Percentiles rank a stretch among this genome's conserved stretches.
Evolutionary conservation across 192 early-diverging fungal species (phyloP).

Genomic region (Coemansia sp.): DNA sequence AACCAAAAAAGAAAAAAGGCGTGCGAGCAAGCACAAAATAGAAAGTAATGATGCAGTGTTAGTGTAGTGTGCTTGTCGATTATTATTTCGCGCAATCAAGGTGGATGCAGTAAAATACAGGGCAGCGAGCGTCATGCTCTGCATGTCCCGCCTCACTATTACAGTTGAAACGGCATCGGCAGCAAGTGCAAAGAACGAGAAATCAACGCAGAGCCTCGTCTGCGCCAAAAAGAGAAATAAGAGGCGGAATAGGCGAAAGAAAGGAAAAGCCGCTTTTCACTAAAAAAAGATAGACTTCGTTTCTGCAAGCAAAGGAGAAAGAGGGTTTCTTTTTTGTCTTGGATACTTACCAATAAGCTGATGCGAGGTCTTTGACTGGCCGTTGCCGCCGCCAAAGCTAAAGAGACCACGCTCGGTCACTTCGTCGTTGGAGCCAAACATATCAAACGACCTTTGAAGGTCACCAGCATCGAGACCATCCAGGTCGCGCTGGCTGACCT

Average conservation of each 20-base stretch:
- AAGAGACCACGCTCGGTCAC: conserved; percentile 39
- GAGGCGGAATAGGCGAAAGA: neutral
- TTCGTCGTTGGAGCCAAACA: conserved; percentile 12
- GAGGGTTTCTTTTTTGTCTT: neutral
- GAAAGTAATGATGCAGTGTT: neutral
- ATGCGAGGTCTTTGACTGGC: conserved; percentile 48
- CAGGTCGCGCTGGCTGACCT: conserved; percentile 31
- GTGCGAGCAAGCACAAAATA: neutral
- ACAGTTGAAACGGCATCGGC: neutral
- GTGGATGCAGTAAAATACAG: neutral
- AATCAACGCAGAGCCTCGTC: neutral
- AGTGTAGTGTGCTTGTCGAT: neutral
- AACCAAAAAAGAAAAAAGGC: neutral
- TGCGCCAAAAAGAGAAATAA: neutral
- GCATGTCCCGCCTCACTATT: neutral
- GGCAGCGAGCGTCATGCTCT: neutral
- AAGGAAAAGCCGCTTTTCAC: neutral
- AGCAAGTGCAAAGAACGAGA: neutral
- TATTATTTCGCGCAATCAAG: neutral
- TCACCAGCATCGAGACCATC: conserved; percentile 31
- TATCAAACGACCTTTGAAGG: conserved; percentile 6
- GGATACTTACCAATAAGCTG: conserved; percentile 54
- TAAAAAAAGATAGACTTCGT: conserved; percentile 3
- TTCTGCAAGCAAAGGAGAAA: neutral
- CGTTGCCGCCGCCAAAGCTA: conserved; percentile 33